These are phyloP conservation scores for Petasospora rhodanensis DNA, from an alignment of 1,139 yeast genomes.

Conservation along the genomic window DNA sequence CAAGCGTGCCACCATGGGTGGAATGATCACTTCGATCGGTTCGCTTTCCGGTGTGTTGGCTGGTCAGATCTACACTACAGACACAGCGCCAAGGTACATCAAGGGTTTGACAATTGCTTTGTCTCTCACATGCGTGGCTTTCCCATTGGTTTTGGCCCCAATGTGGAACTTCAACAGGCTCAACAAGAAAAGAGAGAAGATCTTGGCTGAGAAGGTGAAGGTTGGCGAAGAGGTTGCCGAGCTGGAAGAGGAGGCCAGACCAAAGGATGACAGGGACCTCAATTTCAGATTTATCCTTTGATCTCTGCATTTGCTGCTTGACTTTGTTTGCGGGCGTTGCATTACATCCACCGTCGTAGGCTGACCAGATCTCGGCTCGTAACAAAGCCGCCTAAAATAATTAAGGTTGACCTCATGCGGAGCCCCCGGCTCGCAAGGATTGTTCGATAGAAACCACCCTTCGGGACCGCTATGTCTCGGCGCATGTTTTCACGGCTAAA, in stretches of 20 bases:
- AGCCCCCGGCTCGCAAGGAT: too few species aligned
- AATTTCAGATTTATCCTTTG: conserved; percentile 19
- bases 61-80: conserved; percentile 36
- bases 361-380: too few species aligned
- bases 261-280: conserved; percentile 23
- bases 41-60: conserved; percentile 43
- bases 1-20: conserved; percentile 43
- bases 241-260: conserved; percentile 9
- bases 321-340: too few species aligned
- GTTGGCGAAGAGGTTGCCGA: conserved; percentile 12
- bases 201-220: conserved; percentile 8
- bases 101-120: conserved; percentile 29
- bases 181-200: conserved; percentile 15
- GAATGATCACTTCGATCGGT: conserved; percentile 41
- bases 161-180: conserved; percentile 19
- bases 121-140: conserved; percentile 19
- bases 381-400: too few species aligned
- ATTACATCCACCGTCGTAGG: too few species aligned
- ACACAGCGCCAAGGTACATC: conserved; percentile 30
- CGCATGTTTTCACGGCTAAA: too few species aligned
- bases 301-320: too few species aligned
- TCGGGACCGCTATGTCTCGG: too few species aligned
- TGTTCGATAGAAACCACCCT: too few species aligned
- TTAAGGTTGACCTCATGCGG: too few species aligned
- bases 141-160: conserved; percentile 16